A percentile compares a stretch with the other conserved stretches of the same genome.
These are phyloP conservation scores for Pelargonium australe DNA, from an alignment of 441 rosid species.

Conservation along the genomic window DNA sequence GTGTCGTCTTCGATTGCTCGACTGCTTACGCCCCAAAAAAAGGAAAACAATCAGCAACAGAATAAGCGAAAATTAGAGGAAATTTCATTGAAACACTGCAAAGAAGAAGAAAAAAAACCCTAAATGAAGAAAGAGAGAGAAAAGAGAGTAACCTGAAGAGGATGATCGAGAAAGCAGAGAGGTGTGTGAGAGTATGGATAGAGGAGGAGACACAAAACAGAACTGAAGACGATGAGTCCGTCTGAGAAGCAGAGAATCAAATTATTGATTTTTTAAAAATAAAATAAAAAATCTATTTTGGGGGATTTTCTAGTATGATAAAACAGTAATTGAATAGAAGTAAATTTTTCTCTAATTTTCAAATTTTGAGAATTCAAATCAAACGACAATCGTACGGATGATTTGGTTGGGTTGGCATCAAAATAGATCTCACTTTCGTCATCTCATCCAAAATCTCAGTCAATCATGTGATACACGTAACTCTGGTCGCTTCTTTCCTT, in stretches of 20 bases:
- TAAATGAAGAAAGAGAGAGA: background rate
- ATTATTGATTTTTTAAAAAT: background rate
- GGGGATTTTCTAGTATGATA: no score
- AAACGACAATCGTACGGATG: no score
- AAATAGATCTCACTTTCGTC: no score
- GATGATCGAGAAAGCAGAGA: background rate
- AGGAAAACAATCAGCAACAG: background rate
- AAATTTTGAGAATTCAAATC: no score
- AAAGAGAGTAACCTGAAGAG: no score
- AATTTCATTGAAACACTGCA: background rate
- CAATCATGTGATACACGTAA: no score
- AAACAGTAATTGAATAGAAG: no score
- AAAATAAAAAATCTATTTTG: no score
- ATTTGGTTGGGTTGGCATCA: no score
- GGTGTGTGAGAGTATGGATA: slow-evolving; percentile 1
- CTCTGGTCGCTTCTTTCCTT: no score
- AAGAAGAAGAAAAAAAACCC: background rate
- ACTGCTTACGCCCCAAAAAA: background rate
- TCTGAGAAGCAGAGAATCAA: slow-evolving; percentile 5
- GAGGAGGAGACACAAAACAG: background rate
- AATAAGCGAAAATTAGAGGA: background rate
- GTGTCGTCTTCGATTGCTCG: background rate
- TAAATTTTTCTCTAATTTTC: no score
- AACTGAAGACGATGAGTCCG: background rate
- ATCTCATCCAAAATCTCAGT: no score